Evolutionary conservation across 2,329 filamentous ascomycete species (phyloP).

Genomic region (Calycina marina): DNA sequence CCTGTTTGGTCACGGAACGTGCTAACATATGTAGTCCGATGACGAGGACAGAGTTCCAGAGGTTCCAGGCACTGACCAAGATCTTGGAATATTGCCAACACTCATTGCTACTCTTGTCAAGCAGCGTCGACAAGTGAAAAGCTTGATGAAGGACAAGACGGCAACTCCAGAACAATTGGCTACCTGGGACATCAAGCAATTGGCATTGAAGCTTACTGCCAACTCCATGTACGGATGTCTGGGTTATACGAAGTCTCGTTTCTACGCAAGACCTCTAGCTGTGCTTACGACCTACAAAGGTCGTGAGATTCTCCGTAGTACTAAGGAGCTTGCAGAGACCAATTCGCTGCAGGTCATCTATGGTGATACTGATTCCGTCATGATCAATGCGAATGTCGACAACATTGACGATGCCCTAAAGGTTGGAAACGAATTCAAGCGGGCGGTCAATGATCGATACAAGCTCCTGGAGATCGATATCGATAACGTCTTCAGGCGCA

Average conservation of each 20-base stretch:
- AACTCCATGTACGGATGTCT: slow-evolving; percentile 99
- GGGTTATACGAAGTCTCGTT: slow-evolving; percentile 91
- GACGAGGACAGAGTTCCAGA: slow-evolving; percentile 84
- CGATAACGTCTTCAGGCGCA: slow-evolving; percentile 88
- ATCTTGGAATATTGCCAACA: slow-evolving; percentile 72
- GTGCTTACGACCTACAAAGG: slow-evolving; percentile 96
- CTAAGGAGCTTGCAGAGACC: slow-evolving; percentile 87
- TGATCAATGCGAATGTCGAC: slow-evolving; percentile 98
- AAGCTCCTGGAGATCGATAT: slow-evolving; percentile 92
- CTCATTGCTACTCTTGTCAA: slow-evolving; percentile 87
- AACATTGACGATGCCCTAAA: slow-evolving; percentile 81
- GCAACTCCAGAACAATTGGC: slow-evolving; percentile 77
- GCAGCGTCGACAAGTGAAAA: slow-evolving; percentile 83
- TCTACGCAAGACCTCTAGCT: slow-evolving; percentile 88
- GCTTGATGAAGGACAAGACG: slow-evolving; percentile 85
- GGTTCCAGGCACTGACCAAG: slow-evolving; percentile 57
- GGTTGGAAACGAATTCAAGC: slow-evolving; percentile 90
- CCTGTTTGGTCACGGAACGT: background rate
- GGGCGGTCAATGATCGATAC: slow-evolving; percentile 86
- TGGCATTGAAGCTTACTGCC: slow-evolving; percentile 90
- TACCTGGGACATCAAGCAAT: slow-evolving; percentile 96
- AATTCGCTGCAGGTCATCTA: slow-evolving; percentile 92
- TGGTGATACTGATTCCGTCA: slow-evolving; percentile 97
- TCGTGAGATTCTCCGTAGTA: slow-evolving; percentile 90
- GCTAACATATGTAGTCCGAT: slow-evolving; percentile 36